Evolutionary conservation across 2,329 filamentous ascomycete genomes (phyloP), one percentile per base, ranked within the genome.

Genomic region (Ophiostoma novo-ulmi): DNA sequence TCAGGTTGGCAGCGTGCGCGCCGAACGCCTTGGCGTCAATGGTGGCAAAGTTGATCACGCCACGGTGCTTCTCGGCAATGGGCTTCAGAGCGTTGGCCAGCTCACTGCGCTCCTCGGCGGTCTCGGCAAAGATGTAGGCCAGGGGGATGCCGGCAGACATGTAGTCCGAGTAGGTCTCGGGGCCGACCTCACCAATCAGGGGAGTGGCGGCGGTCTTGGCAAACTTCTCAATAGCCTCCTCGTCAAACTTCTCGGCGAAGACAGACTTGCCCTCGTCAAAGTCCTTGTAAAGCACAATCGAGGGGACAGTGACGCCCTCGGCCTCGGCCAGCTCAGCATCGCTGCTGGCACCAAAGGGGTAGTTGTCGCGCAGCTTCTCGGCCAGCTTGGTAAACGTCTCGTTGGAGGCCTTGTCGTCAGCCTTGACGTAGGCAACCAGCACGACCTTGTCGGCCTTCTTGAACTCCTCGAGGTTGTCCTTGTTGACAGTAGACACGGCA

Each of bases 371-470:
- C 79, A 94, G 88, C 77, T 87, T 85, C 78, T 92, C 89, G 70
- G 91, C 91, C 69, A 89, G 85, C 76, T 87, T 81, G 74, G 83
- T 87, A 84, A 94, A 98, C 76, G 91, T 93, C 80, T 94, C 88
- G 83, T 93, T 96, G 75, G 92, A 92, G 75, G 88, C 82, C 87
- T 97, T 97, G 81, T 93, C 91, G 72, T 91, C 85, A 73, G 88
- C 84, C 75, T 88, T 88, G 77, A 97, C 87, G 87, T 94, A 99
- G 76, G 90, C 94, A 74, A 99, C 89, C 70, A 98, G 81, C 72
- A 98, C 94, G 74, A 98, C 93, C 85, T 97, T 97, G 84, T 99
- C 95, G 79, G 94, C 89, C 72, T 90, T 94, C 90, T 98, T 98
- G 89, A 99, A 97, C 77, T 97, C 94, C 79, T 94, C 92, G 70